Evolutionary conservation across 352 stramenopile species (phyloP).

Genomic region (Elongisporangium prolatum): DNA sequence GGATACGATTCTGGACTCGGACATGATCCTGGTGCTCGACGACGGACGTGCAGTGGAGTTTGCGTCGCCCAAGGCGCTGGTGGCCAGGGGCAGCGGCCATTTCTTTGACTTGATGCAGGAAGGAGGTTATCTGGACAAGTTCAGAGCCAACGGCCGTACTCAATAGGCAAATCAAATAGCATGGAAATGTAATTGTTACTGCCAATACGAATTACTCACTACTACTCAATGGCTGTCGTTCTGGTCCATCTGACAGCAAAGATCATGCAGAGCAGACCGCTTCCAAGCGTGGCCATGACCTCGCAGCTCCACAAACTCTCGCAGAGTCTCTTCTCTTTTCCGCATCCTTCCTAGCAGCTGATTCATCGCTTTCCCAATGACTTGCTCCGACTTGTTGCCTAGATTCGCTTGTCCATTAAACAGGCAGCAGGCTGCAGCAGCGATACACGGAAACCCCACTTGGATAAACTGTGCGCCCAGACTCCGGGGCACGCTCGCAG

Average conservation of each 20-base stretch:
- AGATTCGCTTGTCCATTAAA: neutral
- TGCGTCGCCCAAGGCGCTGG: constrained; percentile 68
- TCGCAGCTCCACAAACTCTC: constrained; percentile 23
- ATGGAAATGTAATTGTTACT: too few relatives aligned
- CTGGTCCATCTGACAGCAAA: constrained; percentile 31
- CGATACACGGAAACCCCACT: neutral
- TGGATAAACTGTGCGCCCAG: neutral
- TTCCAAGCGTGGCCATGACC: constrained; percentile 28
- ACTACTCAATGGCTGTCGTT: neutral
- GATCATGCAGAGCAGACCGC: constrained; percentile 31
- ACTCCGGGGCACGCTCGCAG: neutral
- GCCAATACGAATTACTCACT: too few relatives aligned
- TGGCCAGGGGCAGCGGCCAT: constrained; percentile 27
- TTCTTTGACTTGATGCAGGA: constrained; percentile 50
- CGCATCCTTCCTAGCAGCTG: constrained; percentile 12
- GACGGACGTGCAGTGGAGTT: constrained; percentile 77
- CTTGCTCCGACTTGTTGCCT: neutral
- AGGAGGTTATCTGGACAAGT: constrained; percentile 34
- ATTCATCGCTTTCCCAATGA: neutral
- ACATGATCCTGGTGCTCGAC: constrained; percentile 56
- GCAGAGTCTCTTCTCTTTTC: constrained; percentile 15
- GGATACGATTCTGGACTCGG: constrained; percentile 93
- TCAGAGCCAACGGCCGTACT: constrained; percentile 91
- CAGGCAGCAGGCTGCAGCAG: neutral
- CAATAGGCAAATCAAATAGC: constrained; percentile 75